Evolutionary conservation across 2,329 filamentous ascomycete species (phyloP).

Genomic region (Teratosphaeria pseudoeucalypti): DNA sequence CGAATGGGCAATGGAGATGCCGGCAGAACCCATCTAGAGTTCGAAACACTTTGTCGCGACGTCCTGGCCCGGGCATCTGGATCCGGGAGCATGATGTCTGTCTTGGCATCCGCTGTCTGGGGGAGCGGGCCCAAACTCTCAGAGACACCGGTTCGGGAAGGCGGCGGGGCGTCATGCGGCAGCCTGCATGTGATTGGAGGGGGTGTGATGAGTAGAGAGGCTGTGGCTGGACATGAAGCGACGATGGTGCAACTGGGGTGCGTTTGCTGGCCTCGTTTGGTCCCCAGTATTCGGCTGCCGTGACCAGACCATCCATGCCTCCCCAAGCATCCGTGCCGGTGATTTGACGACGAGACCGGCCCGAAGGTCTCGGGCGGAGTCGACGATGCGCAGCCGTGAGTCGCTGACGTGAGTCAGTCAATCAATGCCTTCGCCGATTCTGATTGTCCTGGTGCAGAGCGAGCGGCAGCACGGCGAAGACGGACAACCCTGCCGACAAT

Average conservation of each 20-base stretch:
- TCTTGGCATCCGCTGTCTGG: neutral
- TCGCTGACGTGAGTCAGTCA: neutral
- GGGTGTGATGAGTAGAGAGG: neutral
- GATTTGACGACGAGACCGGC: neutral
- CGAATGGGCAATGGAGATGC: neutral
- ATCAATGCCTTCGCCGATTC: neutral
- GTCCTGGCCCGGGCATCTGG: neutral
- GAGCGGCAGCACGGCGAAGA: neutral
- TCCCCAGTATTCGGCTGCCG: too few species aligned
- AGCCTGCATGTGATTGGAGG: neutral
- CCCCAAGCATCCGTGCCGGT: neutral
- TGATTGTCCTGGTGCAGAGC: constrained; percentile 6
- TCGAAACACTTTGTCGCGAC: neutral
- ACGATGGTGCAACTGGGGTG: neutral
- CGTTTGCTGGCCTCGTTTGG: too few species aligned
- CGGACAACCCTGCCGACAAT: constrained; percentile 6
- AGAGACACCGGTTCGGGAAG: neutral
- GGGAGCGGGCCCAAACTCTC: neutral
- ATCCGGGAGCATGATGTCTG: neutral
- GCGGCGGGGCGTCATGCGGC: neutral
- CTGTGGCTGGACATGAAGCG: neutral
- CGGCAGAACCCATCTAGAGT: neutral
- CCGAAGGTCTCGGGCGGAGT: neutral
- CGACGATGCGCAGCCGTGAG: neutral
- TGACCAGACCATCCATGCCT: too few species aligned